These are phyloP conservation scores for Picea abies DNA, from an alignment of 83 land plant genomes.

Conservation along the genomic window DNA sequence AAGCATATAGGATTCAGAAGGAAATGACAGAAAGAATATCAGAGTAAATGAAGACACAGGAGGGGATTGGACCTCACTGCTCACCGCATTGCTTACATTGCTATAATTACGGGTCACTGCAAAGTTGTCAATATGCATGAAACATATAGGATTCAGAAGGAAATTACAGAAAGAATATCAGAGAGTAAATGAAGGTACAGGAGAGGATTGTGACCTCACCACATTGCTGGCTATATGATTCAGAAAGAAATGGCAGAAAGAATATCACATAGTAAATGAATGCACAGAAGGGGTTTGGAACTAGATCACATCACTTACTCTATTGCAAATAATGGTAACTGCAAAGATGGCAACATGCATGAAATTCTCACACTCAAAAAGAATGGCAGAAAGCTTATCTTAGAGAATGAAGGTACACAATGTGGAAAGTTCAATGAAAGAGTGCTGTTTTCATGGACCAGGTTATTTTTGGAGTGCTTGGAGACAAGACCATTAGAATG, in stretches of 20 bases:
- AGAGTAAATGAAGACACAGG: not conserved
- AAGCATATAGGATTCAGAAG: slow-evolving; percentile 26
- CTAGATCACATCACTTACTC: slow-evolving; percentile 64
- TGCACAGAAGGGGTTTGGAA: slow-evolving; percentile 28
- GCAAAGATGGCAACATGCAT: slow-evolving; percentile 53
- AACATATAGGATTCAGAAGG: slow-evolving; percentile 23
- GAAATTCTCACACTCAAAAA: slow-evolving; percentile 28
- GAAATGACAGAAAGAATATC: not conserved
- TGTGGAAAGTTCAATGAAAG: not conserved
- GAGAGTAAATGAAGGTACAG: not conserved
- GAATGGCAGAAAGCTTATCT: not conserved
- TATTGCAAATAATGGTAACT: slow-evolving; percentile 66
- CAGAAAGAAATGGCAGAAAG: not conserved
- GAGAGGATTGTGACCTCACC: not conserved
- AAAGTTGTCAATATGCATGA: slow-evolving; percentile 36
- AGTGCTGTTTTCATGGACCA: not conserved
- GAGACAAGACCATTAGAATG: not conserved
- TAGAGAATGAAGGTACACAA: not conserved
- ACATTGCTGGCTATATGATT: not conserved
- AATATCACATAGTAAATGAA: no score
- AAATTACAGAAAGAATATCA: not conserved
- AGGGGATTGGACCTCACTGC: slow-evolving; percentile 11
- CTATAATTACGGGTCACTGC: slow-evolving; percentile 7
- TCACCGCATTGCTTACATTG: slow-evolving; percentile 16
- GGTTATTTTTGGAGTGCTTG: slow-evolving; percentile 5